Percentiles rank a stretch among this genome's conserved stretches.
These are phyloP conservation scores for Lentinula sp. DNA, from an alignment of 768 basidiomycete genomes.

Conservation along the genomic window DNA sequence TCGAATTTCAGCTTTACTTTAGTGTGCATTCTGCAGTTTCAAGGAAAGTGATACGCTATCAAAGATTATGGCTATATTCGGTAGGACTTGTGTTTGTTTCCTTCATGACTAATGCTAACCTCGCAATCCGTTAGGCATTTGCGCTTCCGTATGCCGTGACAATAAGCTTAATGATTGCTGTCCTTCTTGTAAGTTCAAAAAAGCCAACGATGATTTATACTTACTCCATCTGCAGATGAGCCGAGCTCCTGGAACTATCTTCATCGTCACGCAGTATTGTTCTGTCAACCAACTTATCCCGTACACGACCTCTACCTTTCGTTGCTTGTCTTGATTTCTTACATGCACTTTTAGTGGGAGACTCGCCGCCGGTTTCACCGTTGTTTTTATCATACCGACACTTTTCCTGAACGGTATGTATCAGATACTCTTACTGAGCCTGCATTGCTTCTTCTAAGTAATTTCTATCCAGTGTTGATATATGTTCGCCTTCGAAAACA, in stretches of 20 bases:
- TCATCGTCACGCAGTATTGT: background rate
- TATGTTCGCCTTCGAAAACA: conserved; percentile 1
- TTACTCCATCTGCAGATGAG: background rate
- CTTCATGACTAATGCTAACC: background rate
- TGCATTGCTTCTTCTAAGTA: background rate
- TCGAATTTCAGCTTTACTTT: background rate
- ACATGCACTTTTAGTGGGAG: background rate
- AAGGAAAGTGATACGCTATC: background rate
- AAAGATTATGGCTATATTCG: background rate
- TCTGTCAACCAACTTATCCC: background rate
- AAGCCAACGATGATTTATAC: background rate
- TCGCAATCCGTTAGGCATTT: background rate
- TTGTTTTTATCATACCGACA: background rate
- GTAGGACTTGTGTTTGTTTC: background rate
- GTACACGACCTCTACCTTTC: background rate
- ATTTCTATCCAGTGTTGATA: background rate
- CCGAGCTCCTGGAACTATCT: background rate
- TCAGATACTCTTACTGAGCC: background rate
- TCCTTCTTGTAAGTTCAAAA: background rate
- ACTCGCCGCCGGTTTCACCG: background rate
- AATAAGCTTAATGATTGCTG: background rate
- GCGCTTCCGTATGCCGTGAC: background rate
- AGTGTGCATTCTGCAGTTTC: background rate
- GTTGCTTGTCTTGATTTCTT: background rate
- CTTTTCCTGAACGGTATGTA: background rate